Evolutionary conservation across 2,329 filamentous ascomycete genomes (phyloP), one percentile per base, ranked within the genome.

Genomic region (Fusarium gaditjirri): DNA sequence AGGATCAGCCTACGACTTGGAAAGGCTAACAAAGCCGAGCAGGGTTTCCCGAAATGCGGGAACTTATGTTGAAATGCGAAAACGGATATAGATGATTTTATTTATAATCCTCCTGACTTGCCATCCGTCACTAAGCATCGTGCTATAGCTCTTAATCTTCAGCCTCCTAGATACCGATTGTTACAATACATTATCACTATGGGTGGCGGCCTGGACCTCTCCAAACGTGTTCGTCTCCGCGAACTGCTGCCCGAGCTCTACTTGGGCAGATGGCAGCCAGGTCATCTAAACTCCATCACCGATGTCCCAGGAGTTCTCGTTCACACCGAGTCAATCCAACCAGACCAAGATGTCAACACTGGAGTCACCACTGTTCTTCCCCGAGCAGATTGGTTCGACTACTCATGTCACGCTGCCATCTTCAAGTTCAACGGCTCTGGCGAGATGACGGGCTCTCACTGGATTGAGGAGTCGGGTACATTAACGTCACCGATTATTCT

Each of bases 391-490:
- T 87, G 85, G 85, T 81, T 81, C 74, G 66, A 81, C 47, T 80
- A 82, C 14, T 84, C 84, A 43, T 84, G 82, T 59, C 84, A 86
- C 50, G 83, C 85, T 7, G 84, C 84, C n/a, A 75, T 87, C 52
- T 91, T 90, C 79, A 84, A 86, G 67, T 90, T 92, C 82, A 92
- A 92, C 72, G 89, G 90, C 60, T 86, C 86, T 49, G 89, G 90
- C 44, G 89, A 91, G 78, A 82, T 91, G 81, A 91, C 89, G 0
- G 89, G 89, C 5, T 83, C 82, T 14, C 87, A 91, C 73, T 90
- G 88, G 86, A 86, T 91, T 65, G 84, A 88, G 21, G 90, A 92
- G 77, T 88, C 88, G 1, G 89, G 89, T 0, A 81, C 90, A 8
- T 78, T 91, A 7, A 84, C 86, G 59, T 88, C 86, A 6, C 90